phyloP scores from a whole-genome alignment of 164 flowering plant species.

The Berberis thunbergii region DNA sequence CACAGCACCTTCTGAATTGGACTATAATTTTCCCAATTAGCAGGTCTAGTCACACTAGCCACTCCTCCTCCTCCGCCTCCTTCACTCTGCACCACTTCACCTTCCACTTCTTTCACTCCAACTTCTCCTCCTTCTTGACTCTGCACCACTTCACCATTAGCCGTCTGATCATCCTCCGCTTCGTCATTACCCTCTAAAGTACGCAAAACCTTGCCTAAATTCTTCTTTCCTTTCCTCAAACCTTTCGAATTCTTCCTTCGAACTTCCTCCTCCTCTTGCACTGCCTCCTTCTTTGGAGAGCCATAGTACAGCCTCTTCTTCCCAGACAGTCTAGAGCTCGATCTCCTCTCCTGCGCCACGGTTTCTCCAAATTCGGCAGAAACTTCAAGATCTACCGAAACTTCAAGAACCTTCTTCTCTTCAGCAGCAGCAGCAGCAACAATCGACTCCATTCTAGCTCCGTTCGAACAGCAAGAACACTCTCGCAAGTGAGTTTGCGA shows the following conservation, averaged over 20 bases:
- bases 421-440: background rate
- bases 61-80: background rate
- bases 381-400: background rate
- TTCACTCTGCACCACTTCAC: background rate
- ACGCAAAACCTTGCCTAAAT: background rate
- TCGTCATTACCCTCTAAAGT: background rate
- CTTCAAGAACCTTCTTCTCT: background rate
- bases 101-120: background rate
- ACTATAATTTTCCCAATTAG: constrained; percentile 14
- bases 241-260: background rate
- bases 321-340: constrained; percentile 1
- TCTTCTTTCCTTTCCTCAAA: background rate
- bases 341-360: constrained; percentile 1
- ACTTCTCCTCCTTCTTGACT: background rate
- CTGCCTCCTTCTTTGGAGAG: background rate
- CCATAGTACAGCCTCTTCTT: background rate
- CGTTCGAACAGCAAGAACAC: too few relatives aligned
- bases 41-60: too few relatives aligned
- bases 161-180: background rate
- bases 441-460: too few relatives aligned
- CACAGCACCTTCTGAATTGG: constrained; percentile 36
- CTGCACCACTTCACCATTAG: background rate
- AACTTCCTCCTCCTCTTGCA: background rate
- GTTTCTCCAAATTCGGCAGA: background rate
- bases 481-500: too few relatives aligned